phyloP scores from a whole-genome alignment of 805 yeast species.

The Cephaloascus albidus region DNA sequence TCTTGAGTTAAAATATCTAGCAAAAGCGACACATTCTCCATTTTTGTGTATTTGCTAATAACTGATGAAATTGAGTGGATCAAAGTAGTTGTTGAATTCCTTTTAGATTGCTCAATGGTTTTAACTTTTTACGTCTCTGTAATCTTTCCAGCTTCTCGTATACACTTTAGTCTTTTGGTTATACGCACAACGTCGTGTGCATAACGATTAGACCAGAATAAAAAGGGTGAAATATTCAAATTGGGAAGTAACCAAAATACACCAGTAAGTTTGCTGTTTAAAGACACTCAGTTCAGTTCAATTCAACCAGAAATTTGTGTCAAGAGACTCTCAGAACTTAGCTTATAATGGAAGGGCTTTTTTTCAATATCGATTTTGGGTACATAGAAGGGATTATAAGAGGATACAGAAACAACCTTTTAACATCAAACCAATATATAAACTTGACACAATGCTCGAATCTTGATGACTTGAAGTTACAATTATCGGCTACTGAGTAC shows the following conservation, averaged over 20 bases:
- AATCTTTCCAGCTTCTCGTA: too few species aligned
- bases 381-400: constrained; percentile 91
- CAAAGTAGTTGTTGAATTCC: constrained; percentile 1
- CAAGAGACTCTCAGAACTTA: too few species aligned
- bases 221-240: too few species aligned
- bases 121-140: too few species aligned
- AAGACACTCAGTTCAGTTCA: too few species aligned
- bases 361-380: constrained; percentile 84
- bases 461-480: constrained; percentile 87
- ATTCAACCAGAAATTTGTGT: too few species aligned
- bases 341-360: constrained; percentile 77
- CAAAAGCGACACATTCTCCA: constrained; percentile 5
- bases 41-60: not conserved
- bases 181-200: too few species aligned
- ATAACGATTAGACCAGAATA: too few species aligned
- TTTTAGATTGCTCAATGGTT: too few species aligned
- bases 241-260: too few species aligned
- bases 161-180: too few species aligned
- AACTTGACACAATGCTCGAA: constrained; percentile 95
- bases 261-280: too few species aligned
- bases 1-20: constrained; percentile 19
- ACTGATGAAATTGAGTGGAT: not conserved
- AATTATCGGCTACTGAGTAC: constrained; percentile 92
- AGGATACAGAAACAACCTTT: constrained; percentile 82
- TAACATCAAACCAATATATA: constrained; percentile 72